Evolutionary conservation across 768 basidiomycete genomes (phyloP), one percentile per base, ranked within the genome.

Genomic region (Leccinum rimulosum): DNA sequence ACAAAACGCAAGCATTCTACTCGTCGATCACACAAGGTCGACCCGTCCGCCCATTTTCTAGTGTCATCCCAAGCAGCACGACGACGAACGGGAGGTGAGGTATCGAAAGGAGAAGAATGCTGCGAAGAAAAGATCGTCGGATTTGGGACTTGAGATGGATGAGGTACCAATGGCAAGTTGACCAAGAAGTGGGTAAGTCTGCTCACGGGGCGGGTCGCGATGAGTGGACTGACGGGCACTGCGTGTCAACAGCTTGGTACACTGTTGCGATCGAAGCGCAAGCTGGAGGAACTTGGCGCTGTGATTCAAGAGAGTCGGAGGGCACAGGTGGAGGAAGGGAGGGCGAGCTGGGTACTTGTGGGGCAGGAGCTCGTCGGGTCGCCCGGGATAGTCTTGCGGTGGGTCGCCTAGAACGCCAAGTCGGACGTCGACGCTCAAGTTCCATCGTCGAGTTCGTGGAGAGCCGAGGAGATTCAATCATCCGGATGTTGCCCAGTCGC

Each of bases 1-100:
- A 12, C 76, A 93, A 36, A 93, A 87, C 64, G 72, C 81, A 1
- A 77, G 88, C 66, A 92, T 94, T 60, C 92, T 91, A 4, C 31
- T 68, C 72, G 75, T 78, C 76, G 68, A 76, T 59, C 6, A n/a
- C 17, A 28, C 28, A 7, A 8, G 28, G 9, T 79, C 53, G 79
- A 78, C 40, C 77, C 80, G n/a, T 68, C 74, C 5, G 66, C 22
- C 22, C 22, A 22, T 22, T 22, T 22, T 22, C 22, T 22, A 22
- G 22, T 22, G 22, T 22, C 22, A 22, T 22, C 22, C 22, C 22
- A 22, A 25, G 25, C 25, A 25, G 25, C 25, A 25, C 3, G 12
- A 19, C 33, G 25, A n/a, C 11, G 15, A 33, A 35, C 55, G 7
- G 12, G 15, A 25, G 9, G 54, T n/a, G 19, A 12, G 17, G 55